Conservation (phyloP, 176 grass and related monocot genomes). For the Elymus sibiricus region DNA sequence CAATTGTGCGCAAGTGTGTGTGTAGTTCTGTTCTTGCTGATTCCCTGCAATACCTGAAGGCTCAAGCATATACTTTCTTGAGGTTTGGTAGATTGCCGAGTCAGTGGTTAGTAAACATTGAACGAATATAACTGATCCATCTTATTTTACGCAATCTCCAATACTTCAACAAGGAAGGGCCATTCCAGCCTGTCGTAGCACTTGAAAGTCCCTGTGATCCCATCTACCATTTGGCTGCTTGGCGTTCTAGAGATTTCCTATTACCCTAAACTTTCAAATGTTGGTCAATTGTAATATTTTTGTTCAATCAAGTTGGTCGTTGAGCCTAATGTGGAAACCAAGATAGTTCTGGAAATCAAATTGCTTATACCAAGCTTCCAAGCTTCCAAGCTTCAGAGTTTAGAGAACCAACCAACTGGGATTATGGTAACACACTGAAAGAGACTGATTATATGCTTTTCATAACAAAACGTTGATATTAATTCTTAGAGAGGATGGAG, state of each 20-base stretch:
- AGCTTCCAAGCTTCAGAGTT: neutral
- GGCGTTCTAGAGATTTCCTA: neutral
- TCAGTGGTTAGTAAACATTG: no score
- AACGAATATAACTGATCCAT: no score
- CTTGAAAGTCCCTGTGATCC: no score
- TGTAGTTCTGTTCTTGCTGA: no score
- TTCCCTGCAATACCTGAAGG: no score
- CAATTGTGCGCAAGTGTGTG: no score
- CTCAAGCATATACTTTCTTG: no score
- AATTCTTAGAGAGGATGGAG: neutral
- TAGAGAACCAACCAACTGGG: neutral
- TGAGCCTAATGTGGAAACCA: neutral
- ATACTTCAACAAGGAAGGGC: no score
- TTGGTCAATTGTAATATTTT: neutral
- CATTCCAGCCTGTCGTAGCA: no score
- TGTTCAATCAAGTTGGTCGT: neutral
- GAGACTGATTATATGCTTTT: neutral
- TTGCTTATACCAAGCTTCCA: neutral
- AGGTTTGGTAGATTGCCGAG: no score
- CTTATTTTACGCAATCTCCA: no score
- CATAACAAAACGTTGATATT: neutral
- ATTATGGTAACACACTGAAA: neutral
- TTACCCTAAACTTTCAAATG: neutral
- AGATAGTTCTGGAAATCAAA: neutral
- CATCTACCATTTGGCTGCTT: no score